Evolutionary conservation across 345 rosid species (phyloP).

Genomic region (Camelina laxa): DNA sequence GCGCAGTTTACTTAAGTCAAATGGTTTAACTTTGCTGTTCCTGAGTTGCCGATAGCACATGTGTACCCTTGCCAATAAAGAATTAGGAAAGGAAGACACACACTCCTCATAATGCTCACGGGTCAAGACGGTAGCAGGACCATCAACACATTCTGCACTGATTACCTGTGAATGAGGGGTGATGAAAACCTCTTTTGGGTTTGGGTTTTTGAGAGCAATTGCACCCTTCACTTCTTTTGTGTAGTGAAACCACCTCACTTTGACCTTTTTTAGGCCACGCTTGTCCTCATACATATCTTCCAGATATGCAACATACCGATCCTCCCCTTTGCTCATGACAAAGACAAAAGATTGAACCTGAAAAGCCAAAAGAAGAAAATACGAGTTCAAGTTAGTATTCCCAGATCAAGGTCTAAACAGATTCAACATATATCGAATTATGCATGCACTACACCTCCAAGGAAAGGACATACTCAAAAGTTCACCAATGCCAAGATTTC

Average conservation of each 20-base stretch:
- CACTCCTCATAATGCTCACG: conserved; percentile 80
- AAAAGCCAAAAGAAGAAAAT: conserved; percentile 23
- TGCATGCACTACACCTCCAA: conserved; percentile 1
- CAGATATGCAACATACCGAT: conserved; percentile 82
- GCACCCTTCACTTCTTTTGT: conserved; percentile 86
- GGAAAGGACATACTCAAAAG: conserved; percentile 8
- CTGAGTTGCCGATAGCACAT: conserved; percentile 86
- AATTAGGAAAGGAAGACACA: conserved; percentile 62
- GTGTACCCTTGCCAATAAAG: conserved; percentile 64
- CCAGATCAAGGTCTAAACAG: conserved; percentile 25
- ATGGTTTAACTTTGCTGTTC: conserved; percentile 76
- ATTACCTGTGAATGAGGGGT: conserved; percentile 92
- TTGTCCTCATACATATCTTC: conserved; percentile 99
- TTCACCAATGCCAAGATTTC: conserved; percentile 22
- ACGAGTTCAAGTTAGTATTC: conserved; percentile 34
- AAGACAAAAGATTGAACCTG: conserved; percentile 94
- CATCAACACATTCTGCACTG: conserved; percentile 96
- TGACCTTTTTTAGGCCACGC: conserved; percentile 90
- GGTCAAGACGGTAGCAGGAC: conserved; percentile 81
- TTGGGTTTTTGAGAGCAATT: conserved; percentile 67
- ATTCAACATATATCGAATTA: conserved; percentile 12
- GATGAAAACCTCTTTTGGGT: conserved; percentile 94
- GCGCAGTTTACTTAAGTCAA: conserved; percentile 79
- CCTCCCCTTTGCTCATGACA: conserved; percentile 89
- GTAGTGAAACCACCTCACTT: conserved; percentile 96